Evolutionary conservation across 106 monocot genomes (phyloP).

Genomic region (Iris macrosiphon): DNA sequence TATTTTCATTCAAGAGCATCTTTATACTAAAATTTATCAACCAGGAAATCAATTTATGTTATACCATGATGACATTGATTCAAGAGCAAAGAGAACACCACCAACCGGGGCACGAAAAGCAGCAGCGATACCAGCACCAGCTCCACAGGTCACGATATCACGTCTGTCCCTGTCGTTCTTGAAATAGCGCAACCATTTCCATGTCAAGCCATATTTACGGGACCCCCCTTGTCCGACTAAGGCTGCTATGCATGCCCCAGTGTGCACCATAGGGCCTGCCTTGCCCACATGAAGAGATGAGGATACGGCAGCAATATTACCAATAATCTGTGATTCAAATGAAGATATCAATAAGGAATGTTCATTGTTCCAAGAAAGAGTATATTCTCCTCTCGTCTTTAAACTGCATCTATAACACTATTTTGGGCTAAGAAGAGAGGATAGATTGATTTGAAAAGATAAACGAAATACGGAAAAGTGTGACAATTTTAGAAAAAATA

Average conservation of each 20-base stretch:
- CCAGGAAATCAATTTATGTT: not conserved
- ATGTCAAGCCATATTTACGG: constrained; percentile 26
- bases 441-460: no score
- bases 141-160: constrained; percentile 70
- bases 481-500: no score
- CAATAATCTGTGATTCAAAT: constrained; percentile 37
- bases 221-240: constrained; percentile 58
- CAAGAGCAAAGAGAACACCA: constrained; percentile 77
- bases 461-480: no score
- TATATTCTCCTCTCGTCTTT: not conserved
- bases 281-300: constrained; percentile 68
- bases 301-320: constrained; percentile 47
- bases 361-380: not conserved
- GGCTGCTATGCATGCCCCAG: constrained; percentile 67
- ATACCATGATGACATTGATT: constrained; percentile 67
- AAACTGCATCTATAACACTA: no score
- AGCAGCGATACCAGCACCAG: constrained; percentile 61
- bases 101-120: constrained; percentile 81
- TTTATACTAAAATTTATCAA: no score
- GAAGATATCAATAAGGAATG: not conserved
- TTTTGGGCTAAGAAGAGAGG: no score
- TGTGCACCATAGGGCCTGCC: constrained; percentile 76
- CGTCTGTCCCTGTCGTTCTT: constrained; percentile 70
- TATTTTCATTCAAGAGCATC: not conserved
- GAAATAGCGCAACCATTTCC: constrained; percentile 49